Conservation (phyloP, 2,329 filamentous ascomycete species). For the Podosphaera xanthii region DNA sequence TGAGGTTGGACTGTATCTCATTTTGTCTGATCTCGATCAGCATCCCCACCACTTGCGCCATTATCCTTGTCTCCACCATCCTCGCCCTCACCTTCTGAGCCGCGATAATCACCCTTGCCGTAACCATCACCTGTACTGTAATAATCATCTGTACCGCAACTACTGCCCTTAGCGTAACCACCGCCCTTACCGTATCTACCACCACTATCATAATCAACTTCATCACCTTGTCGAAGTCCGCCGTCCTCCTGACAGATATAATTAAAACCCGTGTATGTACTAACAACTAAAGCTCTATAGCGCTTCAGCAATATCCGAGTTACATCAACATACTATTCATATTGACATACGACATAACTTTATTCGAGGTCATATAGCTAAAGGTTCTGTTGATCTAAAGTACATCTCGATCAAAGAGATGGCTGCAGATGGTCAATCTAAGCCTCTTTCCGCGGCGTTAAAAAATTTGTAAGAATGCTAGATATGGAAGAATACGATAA, state of each 20-base stretch:
- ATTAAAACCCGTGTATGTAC: not conserved
- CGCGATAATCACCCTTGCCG: too few relatives aligned
- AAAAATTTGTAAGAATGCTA: not conserved
- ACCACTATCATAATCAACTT: too few relatives aligned
- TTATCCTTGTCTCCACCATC: too few relatives aligned
- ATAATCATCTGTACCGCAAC: too few relatives aligned
- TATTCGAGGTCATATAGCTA: not conserved
- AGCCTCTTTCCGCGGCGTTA: not conserved
- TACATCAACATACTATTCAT: not conserved
- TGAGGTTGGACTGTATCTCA: too few relatives aligned
- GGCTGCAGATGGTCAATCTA: not conserved
- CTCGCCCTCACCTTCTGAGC: too few relatives aligned
- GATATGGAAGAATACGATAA: not conserved
- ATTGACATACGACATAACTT: not conserved
- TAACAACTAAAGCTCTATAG: not conserved
- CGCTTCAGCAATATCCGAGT: not conserved
- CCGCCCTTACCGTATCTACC: too few relatives aligned
- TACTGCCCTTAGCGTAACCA: too few relatives aligned
- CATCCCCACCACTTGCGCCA: too few relatives aligned
- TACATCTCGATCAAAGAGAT: not conserved
- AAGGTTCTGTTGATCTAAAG: not conserved
- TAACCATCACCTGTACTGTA: too few relatives aligned
- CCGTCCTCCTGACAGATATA: not conserved
- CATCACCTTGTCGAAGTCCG: too few relatives aligned
- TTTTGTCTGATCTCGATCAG: too few relatives aligned